Conservation (phyloP, 768 basidiomycete genomes). For the Hebeloma cylindrosporum region DNA sequence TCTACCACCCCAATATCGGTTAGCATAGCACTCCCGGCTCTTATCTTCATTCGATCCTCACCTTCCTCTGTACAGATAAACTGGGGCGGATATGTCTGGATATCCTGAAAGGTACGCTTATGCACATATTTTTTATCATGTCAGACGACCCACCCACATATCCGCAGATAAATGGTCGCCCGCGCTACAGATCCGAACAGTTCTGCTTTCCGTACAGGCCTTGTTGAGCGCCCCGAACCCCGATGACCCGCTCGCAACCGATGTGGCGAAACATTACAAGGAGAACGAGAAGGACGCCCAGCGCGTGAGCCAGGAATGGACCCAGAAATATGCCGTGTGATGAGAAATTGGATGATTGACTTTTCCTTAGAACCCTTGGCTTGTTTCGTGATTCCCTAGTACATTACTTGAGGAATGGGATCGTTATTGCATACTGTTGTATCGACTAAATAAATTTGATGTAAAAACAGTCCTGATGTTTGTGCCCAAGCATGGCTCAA, state of each 20-base stretch:
- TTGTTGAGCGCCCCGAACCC: slow-evolving; percentile 95
- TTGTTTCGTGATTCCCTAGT: too few relatives aligned
- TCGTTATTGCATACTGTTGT: too few relatives aligned
- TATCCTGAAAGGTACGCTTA: slow-evolving; percentile 88
- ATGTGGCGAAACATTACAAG: slow-evolving; percentile 98
- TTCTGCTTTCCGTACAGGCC: slow-evolving; percentile 96
- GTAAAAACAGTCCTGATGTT: too few relatives aligned
- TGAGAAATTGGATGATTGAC: too few relatives aligned
- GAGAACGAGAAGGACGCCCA: slow-evolving; percentile 94
- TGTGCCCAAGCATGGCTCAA: too few relatives aligned
- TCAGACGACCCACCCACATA: background rate
- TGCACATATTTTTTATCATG: background rate
- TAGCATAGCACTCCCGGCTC: slow-evolving; percentile 29
- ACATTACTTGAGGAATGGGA: too few relatives aligned
- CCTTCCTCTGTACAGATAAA: slow-evolving; percentile 64
- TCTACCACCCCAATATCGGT: slow-evolving; percentile 99
- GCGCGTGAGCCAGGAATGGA: slow-evolving; percentile 94
- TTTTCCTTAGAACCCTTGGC: too few relatives aligned
- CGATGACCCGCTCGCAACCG: slow-evolving; percentile 91
- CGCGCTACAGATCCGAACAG: slow-evolving; percentile 96
- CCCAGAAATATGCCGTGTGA: slow-evolving; percentile 74
- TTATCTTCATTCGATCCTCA: slow-evolving; percentile 1
- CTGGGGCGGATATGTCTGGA: slow-evolving; percentile 98
- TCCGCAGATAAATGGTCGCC: slow-evolving; percentile 96
- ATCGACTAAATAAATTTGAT: too few relatives aligned